phyloP scores from a whole-genome alignment of 495 filamentous ascomycete species.

The Lophiostoma macrostomum region DNA sequence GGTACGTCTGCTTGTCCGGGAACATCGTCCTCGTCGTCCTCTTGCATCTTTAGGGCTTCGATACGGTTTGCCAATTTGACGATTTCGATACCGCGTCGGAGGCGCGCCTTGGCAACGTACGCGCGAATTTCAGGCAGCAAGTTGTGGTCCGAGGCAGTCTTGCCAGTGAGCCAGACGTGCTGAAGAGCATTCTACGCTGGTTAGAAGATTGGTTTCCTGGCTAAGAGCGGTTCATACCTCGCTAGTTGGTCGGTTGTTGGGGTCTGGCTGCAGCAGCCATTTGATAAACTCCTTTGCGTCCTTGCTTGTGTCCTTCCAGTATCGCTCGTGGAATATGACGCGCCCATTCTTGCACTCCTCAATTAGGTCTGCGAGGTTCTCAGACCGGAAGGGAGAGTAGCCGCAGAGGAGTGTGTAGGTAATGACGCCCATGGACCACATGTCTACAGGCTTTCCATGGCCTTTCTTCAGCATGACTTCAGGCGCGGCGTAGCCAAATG shows the following conservation, averaged over 20 bases:
- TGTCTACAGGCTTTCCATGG: conserved; percentile 98
- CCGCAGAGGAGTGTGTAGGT: conserved; percentile 99
- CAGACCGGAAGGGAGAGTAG: conserved; percentile 95
- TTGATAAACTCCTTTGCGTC: conserved; percentile 96
- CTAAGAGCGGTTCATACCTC: conserved; percentile 49
- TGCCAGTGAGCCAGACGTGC: conserved; percentile 87
- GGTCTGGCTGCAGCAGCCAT: conserved; percentile 72
- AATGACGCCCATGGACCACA: conserved; percentile 99
- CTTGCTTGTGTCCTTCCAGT: conserved; percentile 95
- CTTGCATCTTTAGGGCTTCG: conserved; percentile 92
- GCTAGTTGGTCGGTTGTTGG: conserved; percentile 73
- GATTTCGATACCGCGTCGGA: conserved; percentile 91
- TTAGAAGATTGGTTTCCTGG: not conserved
- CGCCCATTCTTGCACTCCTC: conserved; percentile 88
- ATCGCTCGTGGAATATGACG: conserved; percentile 95
- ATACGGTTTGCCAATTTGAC: conserved; percentile 97
- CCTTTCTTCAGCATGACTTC: conserved; percentile 98
- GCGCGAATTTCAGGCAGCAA: conserved; percentile 95
- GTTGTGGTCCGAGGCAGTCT: conserved; percentile 89
- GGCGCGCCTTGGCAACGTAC: conserved; percentile 85
- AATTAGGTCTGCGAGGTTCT: conserved; percentile 89
- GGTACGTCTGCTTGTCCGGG: conserved; percentile 61
- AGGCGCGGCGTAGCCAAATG: conserved; percentile 95
- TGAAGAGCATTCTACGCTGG: conserved; percentile 65
- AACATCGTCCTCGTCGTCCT: conserved; percentile 77